Percentiles rank a stretch among this genome's conserved stretches.
These are phyloP conservation scores for Coniochaeta hoffmannii DNA, from an alignment of 2,329 filamentous ascomycete species.

Conservation along the genomic window DNA sequence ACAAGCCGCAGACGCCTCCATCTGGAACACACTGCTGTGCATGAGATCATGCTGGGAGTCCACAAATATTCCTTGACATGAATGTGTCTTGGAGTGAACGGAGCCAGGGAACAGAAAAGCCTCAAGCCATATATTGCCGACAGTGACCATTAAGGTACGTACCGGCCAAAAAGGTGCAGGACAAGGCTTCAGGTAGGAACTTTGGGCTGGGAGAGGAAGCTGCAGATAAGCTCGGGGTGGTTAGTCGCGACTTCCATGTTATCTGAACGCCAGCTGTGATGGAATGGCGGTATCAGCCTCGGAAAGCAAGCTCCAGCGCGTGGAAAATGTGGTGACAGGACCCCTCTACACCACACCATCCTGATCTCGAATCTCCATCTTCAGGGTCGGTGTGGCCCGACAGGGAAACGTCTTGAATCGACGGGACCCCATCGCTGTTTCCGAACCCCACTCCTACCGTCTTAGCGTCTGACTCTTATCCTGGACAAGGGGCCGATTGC, in stretches of 20 bases:
- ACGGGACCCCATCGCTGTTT: not conserved
- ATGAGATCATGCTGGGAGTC: not conserved
- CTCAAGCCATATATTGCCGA: not conserved
- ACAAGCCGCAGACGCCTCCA: not conserved
- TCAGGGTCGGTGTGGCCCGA: not conserved
- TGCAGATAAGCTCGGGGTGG: not conserved
- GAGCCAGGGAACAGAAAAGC: not conserved
- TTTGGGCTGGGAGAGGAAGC: not conserved
- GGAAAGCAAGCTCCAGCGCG: not conserved
- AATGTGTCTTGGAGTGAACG: not conserved
- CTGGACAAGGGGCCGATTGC: constrained; percentile 8
- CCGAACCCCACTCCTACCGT: constrained; percentile 6
- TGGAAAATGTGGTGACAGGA: not conserved
- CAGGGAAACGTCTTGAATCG: not conserved
- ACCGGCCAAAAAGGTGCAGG: too few relatives aligned
- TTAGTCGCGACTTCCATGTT: not conserved
- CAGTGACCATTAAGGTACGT: too few relatives aligned
- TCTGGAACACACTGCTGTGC: constrained; percentile 4
- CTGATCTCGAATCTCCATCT: not conserved
- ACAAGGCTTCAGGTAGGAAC: not conserved
- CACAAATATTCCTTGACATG: not conserved
- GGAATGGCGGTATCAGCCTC: constrained; percentile 1
- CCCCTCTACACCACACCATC: constrained; percentile 1
- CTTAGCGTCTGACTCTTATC: constrained; percentile 8
- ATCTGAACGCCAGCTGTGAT: not conserved